phyloP scores from a whole-genome alignment of 805 yeast species.

The Novakomyces olei region DNA sequence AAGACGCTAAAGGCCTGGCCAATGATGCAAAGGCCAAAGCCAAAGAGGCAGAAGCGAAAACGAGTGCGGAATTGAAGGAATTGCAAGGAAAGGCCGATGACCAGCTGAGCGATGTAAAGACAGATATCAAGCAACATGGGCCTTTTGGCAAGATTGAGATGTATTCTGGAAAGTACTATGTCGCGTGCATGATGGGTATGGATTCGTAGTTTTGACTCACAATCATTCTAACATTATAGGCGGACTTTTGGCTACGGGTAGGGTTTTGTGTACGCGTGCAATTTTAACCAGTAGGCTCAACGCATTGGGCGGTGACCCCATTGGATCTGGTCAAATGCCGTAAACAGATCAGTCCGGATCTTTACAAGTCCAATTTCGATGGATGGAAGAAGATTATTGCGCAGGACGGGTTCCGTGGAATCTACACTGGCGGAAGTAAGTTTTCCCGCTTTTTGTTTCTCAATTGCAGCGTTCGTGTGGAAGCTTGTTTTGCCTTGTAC shows the following conservation, averaged over 20 bases:
- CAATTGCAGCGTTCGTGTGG: too few species aligned
- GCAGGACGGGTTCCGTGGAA: constrained; percentile 50
- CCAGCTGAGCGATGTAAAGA: neutral
- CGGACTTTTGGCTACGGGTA: neutral
- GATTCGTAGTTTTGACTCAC: too few species aligned
- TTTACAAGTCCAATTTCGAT: constrained; percentile 55
- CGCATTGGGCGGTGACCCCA: constrained; percentile 84
- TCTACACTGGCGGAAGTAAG: constrained; percentile 79
- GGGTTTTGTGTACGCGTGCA: neutral
- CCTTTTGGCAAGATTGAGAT: constrained; percentile 22
- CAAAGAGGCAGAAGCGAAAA: constrained; percentile 7
- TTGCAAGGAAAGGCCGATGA: constrained; percentile 10
- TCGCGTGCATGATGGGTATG: constrained; percentile 63
- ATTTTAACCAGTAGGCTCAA: constrained; percentile 76
- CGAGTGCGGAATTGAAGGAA: constrained; percentile 7
- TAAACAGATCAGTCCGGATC: constrained; percentile 52
- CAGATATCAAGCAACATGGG: constrained; percentile 7
- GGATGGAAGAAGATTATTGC: constrained; percentile 62
- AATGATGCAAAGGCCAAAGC: constrained; percentile 12
- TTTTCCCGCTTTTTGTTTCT: too few species aligned
- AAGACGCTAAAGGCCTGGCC: constrained; percentile 12
- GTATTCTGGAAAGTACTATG: constrained; percentile 40
- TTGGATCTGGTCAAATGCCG: constrained; percentile 55
- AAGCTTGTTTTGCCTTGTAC: too few species aligned
- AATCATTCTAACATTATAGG: too few species aligned